Base-by-base conservation (phyloP, 371 early-diverging fungal species). In the Mucor piriformis region DNA sequence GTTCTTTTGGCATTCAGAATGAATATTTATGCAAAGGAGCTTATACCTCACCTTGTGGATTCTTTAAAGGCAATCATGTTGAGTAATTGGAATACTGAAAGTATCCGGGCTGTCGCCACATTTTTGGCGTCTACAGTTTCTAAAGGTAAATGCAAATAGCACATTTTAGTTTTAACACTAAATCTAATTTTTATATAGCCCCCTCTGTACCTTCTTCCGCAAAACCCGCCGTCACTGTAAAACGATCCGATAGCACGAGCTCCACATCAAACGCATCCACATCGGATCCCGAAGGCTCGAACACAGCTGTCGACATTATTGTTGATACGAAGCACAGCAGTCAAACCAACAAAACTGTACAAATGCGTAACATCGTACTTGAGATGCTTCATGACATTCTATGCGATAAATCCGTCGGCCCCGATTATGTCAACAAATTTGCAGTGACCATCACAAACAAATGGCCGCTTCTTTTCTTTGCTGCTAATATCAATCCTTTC, bases 371-470 rank as follows among this genome's bases (percentile, higher is more conserved):
- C 57, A 73, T 74, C 21, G 77, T 92, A 12, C 66, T 92, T 64
- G 89, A 88, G 60, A 88, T 88, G 86, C 67, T 92, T 10, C 81
- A 86, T 34, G 85, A 90, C 27, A 83, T 90, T 15, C 50, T 90
- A 4, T 81, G 84, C 38, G 85, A 86, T 27, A 62, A 74, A 20
- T 64, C 72, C 11, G 55, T 43, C 10, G 65, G 52, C 2, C 37
- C 44, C 16, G 65, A 65, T 1, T 65, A 60, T 23, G 59, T 65
- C 20, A 65, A 69, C 61, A 82, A 84, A 50, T 86, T 90, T 63
- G 67, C 87, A 3, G 58, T 68, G 1, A 84, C 84, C 0, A 83
- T 90, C 29, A 87, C 90, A 24, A 86, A 82, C 69, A 82, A 86
- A 59, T 92, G 92, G 92, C 75, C 89, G 2, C 57, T 89, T 16